Percentiles rank a stretch among this genome's conserved stretches.
Evolutionary conservation across 1,284 basidiomycete species (phyloP).

Genomic region (Apiotrichum montevideense): DNA sequence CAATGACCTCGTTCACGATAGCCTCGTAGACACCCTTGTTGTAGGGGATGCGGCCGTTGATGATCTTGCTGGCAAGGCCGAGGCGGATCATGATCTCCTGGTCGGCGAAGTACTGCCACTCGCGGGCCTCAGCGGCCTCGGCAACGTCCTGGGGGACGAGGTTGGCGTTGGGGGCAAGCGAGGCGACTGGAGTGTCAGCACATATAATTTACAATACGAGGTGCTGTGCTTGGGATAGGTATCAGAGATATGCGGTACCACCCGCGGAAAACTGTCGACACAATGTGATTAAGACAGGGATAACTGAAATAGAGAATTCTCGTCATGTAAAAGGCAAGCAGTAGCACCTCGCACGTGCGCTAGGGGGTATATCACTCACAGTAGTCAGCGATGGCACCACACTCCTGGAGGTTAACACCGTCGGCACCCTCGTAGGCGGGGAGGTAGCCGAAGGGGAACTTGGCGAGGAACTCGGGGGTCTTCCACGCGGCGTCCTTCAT

Average conservation of each 20-base stretch:
- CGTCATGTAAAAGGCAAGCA: slow-evolving; percentile 39
- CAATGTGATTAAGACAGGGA: slow-evolving; percentile 58
- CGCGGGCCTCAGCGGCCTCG: slow-evolving; percentile 59
- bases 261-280: slow-evolving; percentile 58
- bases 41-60: slow-evolving; percentile 52
- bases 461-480: slow-evolving; percentile 68
- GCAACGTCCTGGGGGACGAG: slow-evolving; percentile 57
- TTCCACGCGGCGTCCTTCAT: slow-evolving; percentile 50
- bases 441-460: slow-evolving; percentile 78
- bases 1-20: slow-evolving; percentile 26
- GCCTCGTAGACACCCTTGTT: slow-evolving; percentile 54
- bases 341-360: not conserved
- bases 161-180: slow-evolving; percentile 60
- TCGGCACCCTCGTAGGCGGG: slow-evolving; percentile 73
- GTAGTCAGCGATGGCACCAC: slow-evolving; percentile 75
- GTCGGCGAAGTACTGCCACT: slow-evolving; percentile 63
- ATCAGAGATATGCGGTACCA: slow-evolving; percentile 50
- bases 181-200: slow-evolving; percentile 56
- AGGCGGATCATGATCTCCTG: slow-evolving; percentile 50
- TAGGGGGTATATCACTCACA: slow-evolving; percentile 59
- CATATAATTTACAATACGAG: not conserved
- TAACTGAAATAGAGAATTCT: slow-evolving; percentile 51
- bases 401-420: slow-evolving; percentile 73
- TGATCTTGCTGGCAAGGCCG: slow-evolving; percentile 47
- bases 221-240: not conserved